phyloP scores from a whole-genome alignment of 352 stramenopile species.

The Phytophthora lateralis region DNA sequence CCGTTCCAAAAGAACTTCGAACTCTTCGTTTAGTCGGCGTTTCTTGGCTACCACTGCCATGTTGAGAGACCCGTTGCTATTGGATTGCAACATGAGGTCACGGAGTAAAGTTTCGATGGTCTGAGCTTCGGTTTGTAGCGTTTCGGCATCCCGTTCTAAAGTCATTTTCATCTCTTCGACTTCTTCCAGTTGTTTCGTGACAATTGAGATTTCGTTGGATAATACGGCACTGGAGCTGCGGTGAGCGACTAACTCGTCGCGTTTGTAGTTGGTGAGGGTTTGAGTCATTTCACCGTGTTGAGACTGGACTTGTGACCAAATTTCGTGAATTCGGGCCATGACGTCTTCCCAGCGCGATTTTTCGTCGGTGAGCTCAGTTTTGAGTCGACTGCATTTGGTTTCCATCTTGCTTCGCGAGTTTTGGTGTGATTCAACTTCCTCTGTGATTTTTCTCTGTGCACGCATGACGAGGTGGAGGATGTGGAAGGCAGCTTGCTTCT shows the following conservation, averaged over 20 bases:
- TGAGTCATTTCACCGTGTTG: constrained; percentile 68
- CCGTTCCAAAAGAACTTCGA: constrained; percentile 71
- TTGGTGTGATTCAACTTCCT: constrained; percentile 24
- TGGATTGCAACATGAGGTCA: constrained; percentile 62
- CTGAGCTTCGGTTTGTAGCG: constrained; percentile 66
- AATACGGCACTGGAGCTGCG: constrained; percentile 73
- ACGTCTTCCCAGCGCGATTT: constrained; percentile 41
- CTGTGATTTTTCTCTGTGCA: constrained; percentile 44
- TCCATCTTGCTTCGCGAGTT: constrained; percentile 29
- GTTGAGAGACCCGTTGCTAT: constrained; percentile 41
- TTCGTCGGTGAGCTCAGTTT: constrained; percentile 28
- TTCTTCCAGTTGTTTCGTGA: constrained; percentile 78
- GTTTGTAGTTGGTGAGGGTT: constrained; percentile 83
- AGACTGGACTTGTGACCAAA: constrained; percentile 41
- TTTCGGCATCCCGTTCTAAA: constrained; percentile 63
- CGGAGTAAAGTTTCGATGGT: constrained; percentile 55
- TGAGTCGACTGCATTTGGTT: constrained; percentile 13
- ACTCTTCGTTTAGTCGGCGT: constrained; percentile 82
- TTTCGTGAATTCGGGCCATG: constrained; percentile 30
- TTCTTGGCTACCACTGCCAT: constrained; percentile 79
- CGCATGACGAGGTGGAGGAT: constrained; percentile 47
- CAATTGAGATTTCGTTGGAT: constrained; percentile 75
- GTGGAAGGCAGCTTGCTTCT: constrained; percentile 63
- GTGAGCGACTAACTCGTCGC: constrained; percentile 77
- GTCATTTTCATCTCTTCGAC: constrained; percentile 61